Conservation (phyloP, 2,329 filamentous ascomycete genomes). For the Lizonia empirigonia region DNA sequence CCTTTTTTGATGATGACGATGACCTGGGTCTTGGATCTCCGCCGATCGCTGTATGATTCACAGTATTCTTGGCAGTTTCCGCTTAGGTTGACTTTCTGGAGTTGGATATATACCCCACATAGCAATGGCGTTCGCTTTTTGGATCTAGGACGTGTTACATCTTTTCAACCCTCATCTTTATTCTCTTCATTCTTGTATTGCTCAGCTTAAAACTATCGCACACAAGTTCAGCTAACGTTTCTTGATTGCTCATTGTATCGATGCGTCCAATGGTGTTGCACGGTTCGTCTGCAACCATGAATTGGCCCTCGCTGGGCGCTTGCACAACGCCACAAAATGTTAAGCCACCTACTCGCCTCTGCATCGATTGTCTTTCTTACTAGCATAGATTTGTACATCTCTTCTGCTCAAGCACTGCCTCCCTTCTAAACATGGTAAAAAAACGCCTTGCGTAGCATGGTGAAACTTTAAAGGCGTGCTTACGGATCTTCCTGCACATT, state of each 20-base stretch:
- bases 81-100: not conserved
- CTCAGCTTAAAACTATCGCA: too few relatives aligned
- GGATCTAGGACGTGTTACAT: not conserved
- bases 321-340: not conserved
- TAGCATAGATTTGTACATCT: too few relatives aligned
- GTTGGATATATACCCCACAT: constrained; percentile 11
- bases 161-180: not conserved
- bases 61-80: too few relatives aligned
- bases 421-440: too few relatives aligned
- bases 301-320: not conserved
- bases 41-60: constrained; percentile 22
- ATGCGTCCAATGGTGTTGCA: not conserved
- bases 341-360: too few relatives aligned
- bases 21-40: constrained; percentile 29
- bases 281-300: not conserved
- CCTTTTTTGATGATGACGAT: constrained; percentile 39
- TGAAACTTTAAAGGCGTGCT: not conserved
- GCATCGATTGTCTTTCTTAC: too few relatives aligned
- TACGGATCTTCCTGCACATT: not conserved
- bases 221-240: too few relatives aligned
- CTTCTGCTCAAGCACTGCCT: not conserved
- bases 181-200: not conserved
- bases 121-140: not conserved
- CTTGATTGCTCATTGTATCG: not conserved
- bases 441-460: too few relatives aligned